Evolutionary conservation across 2,329 filamentous ascomycete genomes (phyloP).

Genomic region (Fusarium mangiferae): DNA sequence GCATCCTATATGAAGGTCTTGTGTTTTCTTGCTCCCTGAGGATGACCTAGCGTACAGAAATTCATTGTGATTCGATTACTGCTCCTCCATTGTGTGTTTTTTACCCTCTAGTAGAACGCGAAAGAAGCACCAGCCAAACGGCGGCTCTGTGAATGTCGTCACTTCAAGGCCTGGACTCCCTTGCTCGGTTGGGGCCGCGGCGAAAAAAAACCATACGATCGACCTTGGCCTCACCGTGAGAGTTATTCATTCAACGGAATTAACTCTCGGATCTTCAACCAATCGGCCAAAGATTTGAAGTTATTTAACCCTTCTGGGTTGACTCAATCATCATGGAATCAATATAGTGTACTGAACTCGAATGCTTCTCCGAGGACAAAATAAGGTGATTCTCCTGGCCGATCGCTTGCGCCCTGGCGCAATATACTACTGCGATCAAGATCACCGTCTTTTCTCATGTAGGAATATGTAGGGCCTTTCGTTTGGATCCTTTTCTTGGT

Average conservation of each 20-base stretch:
- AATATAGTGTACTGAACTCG: not conserved
- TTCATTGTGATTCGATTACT: not conserved
- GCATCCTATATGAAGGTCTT: too few species aligned
- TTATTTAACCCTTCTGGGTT: not conserved
- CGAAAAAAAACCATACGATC: constrained; percentile 21
- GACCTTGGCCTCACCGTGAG: constrained; percentile 10
- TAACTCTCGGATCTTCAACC: constrained; percentile 10
- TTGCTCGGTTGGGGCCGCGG: constrained; percentile 18
- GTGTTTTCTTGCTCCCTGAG: too few species aligned
- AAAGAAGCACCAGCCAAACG: not conserved
- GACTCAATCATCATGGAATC: not conserved
- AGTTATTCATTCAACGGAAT: constrained; percentile 6
- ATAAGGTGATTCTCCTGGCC: not conserved
- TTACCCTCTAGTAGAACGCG: not conserved
- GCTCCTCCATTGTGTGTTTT: constrained; percentile 4
- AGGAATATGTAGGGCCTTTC: too few species aligned
- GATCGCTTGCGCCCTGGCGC: not conserved
- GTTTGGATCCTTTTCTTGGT: not conserved
- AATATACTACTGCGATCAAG: not conserved
- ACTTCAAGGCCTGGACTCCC: constrained; percentile 1
- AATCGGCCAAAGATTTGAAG: constrained; percentile 4
- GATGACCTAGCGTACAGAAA: constrained; percentile 16
- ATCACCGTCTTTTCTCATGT: not conserved
- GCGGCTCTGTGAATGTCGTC: constrained; percentile 19
- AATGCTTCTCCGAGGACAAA: not conserved